phyloP scores from a whole-genome alignment of 192 early-diverging fungal genomes.

The Backusella luteola region DNA sequence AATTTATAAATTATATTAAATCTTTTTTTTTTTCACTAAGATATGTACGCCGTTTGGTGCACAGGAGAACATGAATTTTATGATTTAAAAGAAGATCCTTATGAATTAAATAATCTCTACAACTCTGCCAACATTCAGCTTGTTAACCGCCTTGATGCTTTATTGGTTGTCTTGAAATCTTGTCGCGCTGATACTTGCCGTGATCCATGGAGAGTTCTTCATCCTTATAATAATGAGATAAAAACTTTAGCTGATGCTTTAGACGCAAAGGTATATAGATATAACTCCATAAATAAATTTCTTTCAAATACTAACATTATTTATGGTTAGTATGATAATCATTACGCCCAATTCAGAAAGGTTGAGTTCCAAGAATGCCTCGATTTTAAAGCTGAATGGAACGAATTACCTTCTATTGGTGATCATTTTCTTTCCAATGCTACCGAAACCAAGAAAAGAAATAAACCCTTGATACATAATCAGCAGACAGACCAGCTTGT shows the following conservation, averaged over 20 bases:
- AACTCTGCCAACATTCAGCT: conserved; percentile 28
- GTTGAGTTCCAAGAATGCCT: conserved; percentile 33
- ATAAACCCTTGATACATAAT: neutral
- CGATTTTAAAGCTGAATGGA: conserved; percentile 6
- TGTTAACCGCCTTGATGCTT: conserved; percentile 55
- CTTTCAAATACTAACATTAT: neutral
- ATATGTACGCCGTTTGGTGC: conserved; percentile 56
- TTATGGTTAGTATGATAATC: conserved; percentile 38
- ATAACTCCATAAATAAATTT: neutral
- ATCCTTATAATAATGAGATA: conserved; percentile 28
- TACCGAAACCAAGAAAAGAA: neutral
- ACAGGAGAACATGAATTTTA: conserved; percentile 58
- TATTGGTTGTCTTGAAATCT: conserved; percentile 46
- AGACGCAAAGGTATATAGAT: neutral
- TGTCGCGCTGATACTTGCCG: conserved; percentile 54
- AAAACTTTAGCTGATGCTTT: conserved; percentile 17
- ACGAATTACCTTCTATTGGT: conserved; percentile 28
- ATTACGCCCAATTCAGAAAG: conserved; percentile 46
- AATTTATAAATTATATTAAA: neutral
- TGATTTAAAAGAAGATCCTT: conserved; percentile 54
- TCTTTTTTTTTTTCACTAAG: neutral
- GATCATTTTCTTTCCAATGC: conserved; percentile 14
- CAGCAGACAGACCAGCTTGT: neutral
- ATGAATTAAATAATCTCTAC: conserved; percentile 56
- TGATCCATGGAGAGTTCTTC: conserved; percentile 55